Evolutionary conservation across 169 alveolate genomes (phyloP).

Genomic region (Plasmodium berghei): DNA sequence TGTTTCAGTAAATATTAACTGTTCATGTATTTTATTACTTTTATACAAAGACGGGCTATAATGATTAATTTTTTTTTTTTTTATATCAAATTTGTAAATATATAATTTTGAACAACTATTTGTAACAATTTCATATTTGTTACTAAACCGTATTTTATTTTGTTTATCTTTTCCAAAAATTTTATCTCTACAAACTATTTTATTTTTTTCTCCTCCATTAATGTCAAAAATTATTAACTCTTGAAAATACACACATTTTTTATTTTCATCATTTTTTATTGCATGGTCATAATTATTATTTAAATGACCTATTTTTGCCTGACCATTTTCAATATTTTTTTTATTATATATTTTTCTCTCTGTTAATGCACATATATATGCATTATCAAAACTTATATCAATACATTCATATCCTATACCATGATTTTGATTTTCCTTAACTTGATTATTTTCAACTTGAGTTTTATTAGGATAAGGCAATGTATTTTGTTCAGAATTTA

Average conservation of each 20-base stretch:
- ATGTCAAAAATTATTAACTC: slow-evolving; percentile 51
- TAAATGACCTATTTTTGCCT: not conserved
- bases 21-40: slow-evolving; percentile 68
- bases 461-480: not conserved
- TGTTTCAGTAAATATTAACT: slow-evolving; percentile 67
- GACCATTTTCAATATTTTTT: not conserved
- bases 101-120: slow-evolving; percentile 67
- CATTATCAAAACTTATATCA: slow-evolving; percentile 70
- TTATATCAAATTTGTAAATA: slow-evolving; percentile 63
- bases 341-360: slow-evolving; percentile 37
- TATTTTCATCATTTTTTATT: not conserved
- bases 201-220: slow-evolving; percentile 37
- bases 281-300: not conserved
- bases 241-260: slow-evolving; percentile 30
- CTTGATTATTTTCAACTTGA: not conserved
- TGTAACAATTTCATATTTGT: slow-evolving; percentile 58
- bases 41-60: slow-evolving; percentile 76
- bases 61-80: slow-evolving; percentile 50
- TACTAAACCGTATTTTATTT: slow-evolving; percentile 64
- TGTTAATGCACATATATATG: slow-evolving; percentile 74
- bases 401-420: slow-evolving; percentile 61
- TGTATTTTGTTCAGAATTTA: not conserved
- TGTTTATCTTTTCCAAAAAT: slow-evolving; percentile 62
- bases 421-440: not conserved
- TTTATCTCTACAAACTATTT: slow-evolving; percentile 57